phyloP scores from a whole-genome alignment of 2,329 filamentous ascomycete genomes.

The Fusarium chaquense region DNA sequence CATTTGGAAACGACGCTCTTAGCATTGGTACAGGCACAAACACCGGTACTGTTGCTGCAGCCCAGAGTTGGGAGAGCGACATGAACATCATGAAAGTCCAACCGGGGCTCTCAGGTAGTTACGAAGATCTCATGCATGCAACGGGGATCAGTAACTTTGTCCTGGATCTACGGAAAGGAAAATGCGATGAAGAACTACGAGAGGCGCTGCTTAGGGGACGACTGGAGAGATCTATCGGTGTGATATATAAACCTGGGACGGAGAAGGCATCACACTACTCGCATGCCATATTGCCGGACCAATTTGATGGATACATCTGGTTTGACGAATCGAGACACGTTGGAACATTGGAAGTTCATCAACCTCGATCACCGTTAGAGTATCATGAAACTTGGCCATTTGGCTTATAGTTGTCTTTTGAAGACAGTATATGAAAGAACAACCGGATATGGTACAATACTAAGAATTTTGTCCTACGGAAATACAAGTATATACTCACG shows the following conservation, averaged over 20 bases:
- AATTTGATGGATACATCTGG: constrained; percentile 36
- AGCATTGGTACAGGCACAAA: constrained; percentile 31
- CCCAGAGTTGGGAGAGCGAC: constrained; percentile 31
- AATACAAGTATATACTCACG: neutral
- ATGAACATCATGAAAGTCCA: constrained; percentile 31
- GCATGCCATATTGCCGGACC: constrained; percentile 21
- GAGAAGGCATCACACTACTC: constrained; percentile 37
- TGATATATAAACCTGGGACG: constrained; percentile 27
- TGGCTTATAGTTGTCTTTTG: constrained; percentile 5
- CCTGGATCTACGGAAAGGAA: constrained; percentile 21
- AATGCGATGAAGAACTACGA: constrained; percentile 22
- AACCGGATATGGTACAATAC: neutral
- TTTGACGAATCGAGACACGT: constrained; percentile 36
- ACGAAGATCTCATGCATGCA: constrained; percentile 34
- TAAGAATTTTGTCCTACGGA: neutral
- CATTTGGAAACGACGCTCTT: constrained; percentile 10
- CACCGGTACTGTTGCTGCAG: constrained; percentile 28
- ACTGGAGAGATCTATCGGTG: constrained; percentile 35
- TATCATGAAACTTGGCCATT: constrained; percentile 37
- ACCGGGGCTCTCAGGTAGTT: constrained; percentile 23
- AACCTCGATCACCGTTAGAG: constrained; percentile 26
- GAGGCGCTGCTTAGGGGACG: constrained; percentile 8
- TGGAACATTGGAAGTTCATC: constrained; percentile 28
- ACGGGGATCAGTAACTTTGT: constrained; percentile 27
- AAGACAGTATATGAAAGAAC: neutral